Evolutionary conservation across 495 filamentous ascomycete genomes (phyloP).

Genomic region (Aspergillus baeticus): DNA sequence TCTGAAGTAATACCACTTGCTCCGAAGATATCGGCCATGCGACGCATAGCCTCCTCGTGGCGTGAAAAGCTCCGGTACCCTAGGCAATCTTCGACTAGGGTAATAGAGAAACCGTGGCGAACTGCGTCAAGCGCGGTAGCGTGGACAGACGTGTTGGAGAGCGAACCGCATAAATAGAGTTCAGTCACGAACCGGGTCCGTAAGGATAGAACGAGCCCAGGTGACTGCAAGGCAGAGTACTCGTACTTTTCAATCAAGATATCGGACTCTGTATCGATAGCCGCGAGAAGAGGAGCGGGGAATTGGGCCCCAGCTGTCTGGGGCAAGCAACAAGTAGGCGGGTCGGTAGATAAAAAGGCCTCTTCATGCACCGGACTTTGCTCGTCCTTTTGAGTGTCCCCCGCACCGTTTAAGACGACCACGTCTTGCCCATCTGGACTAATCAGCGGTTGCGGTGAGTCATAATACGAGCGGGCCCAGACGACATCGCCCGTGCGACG

Average conservation of each 20-base stretch:
- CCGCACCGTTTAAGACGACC: slow-evolving; percentile 32
- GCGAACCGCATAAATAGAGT: slow-evolving; percentile 86
- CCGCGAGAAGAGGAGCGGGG: slow-evolving; percentile 52
- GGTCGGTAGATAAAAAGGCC: slow-evolving; percentile 58
- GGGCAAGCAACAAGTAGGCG: slow-evolving; percentile 57
- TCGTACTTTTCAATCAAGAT: slow-evolving; percentile 72
- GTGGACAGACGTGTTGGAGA: slow-evolving; percentile 86
- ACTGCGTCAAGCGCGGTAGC: slow-evolving; percentile 92
- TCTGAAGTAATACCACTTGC: slow-evolving; percentile 61
- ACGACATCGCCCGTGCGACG: slow-evolving; percentile 78
- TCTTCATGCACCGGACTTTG: slow-evolving; percentile 48
- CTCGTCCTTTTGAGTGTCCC: slow-evolving; percentile 15
- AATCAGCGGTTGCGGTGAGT: slow-evolving; percentile 53
- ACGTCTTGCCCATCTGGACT: slow-evolving; percentile 44
- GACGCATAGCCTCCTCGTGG: slow-evolving; percentile 72
- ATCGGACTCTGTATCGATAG: slow-evolving; percentile 59
- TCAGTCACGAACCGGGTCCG: slow-evolving; percentile 81
- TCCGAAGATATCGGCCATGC: slow-evolving; percentile 74
- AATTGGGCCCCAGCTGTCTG: slow-evolving; percentile 69
- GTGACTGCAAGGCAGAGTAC: slow-evolving; percentile 85
- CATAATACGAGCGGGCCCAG: slow-evolving; percentile 81
- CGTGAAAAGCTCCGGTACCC: slow-evolving; percentile 73
- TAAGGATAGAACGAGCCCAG: slow-evolving; percentile 66
- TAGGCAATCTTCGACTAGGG: slow-evolving; percentile 84
- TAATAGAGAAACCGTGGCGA: slow-evolving; percentile 79